These are phyloP conservation scores for Urtica urens DNA, from an alignment of 306 rosid species.

Conservation along the genomic window DNA sequence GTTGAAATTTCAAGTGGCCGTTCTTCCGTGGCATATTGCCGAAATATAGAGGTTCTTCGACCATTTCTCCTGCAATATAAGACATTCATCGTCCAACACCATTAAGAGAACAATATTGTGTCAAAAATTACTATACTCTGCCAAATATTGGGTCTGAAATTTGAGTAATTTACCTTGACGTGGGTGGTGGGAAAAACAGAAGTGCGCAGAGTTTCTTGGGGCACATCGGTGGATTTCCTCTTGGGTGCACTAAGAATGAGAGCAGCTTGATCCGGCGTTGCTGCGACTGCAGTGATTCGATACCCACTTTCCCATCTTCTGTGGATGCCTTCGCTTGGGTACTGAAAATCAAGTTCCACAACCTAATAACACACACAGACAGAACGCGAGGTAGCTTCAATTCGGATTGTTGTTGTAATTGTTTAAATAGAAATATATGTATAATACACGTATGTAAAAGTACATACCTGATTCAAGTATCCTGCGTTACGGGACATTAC, in stretches of 20 bases:
- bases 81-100: not conserved
- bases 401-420: too few species aligned
- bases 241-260: slow-evolving; percentile 35
- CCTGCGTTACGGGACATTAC: slow-evolving; percentile 38
- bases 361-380: slow-evolving; percentile 24
- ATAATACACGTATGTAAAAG: too few species aligned
- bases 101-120: not conserved
- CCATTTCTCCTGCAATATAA: slow-evolving; percentile 33
- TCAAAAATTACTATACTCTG: not conserved
- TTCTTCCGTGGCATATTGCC: slow-evolving; percentile 31
- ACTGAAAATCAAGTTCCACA: slow-evolving; percentile 34
- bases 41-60: slow-evolving; percentile 31
- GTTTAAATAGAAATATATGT: too few species aligned
- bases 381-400: too few species aligned
- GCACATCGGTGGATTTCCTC: slow-evolving; percentile 26
- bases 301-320: slow-evolving; percentile 37
- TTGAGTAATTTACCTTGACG: slow-evolving; percentile 24
- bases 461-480: slow-evolving; percentile 30
- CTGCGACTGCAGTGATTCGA: slow-evolving; percentile 34
- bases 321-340: slow-evolving; percentile 41
- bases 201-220: slow-evolving; percentile 35
- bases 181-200: slow-evolving; percentile 29
- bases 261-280: slow-evolving; percentile 39
- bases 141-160: not conserved
- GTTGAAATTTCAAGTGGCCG: slow-evolving; percentile 22